Conservation (phyloP, 2,329 filamentous ascomycete species). For the Chrysosphaeria jannelii region DNA sequence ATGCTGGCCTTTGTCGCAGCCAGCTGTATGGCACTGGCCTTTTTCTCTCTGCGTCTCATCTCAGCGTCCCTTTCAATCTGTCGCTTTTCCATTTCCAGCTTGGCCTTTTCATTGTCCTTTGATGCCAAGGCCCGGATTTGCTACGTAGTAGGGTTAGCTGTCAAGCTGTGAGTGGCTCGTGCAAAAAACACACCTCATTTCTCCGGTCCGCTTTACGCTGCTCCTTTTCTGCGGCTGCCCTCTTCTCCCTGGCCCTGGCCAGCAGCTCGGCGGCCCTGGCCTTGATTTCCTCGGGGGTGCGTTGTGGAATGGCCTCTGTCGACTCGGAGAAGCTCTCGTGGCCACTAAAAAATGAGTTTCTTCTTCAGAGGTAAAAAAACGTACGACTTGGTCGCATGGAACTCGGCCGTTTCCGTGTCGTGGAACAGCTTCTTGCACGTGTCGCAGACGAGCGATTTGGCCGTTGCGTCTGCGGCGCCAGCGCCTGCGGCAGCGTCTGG, state of each 20-base stretch:
- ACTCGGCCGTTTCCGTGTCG: slow-evolving; percentile 53
- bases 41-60: too few relatives aligned
- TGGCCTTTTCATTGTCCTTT: slow-evolving; percentile 62
- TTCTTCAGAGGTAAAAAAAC: slow-evolving; percentile 6
- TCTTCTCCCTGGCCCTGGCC: slow-evolving; percentile 41
- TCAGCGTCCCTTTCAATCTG: slow-evolving; percentile 69
- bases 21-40: too few relatives aligned
- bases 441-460: slow-evolving; percentile 68
- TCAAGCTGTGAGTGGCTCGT: too few relatives aligned
- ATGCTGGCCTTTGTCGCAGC: slow-evolving; percentile 91
- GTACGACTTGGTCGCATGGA: slow-evolving; percentile 66
- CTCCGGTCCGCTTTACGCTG: slow-evolving; percentile 61
- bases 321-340: slow-evolving; percentile 84
- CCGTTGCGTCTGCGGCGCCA: slow-evolving; percentile 12
- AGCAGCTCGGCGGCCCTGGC: slow-evolving; percentile 47
- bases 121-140: slow-evolving; percentile 62
- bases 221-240: slow-evolving; percentile 30
- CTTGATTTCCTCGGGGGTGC: slow-evolving; percentile 80
- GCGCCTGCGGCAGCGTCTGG: slow-evolving; percentile 7
- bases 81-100: slow-evolving; percentile 74
- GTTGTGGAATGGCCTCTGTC: slow-evolving; percentile 64
- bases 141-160: slow-evolving; percentile 12
- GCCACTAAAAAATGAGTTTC: slow-evolving; percentile 16
- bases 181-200: slow-evolving; percentile 47
- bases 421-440: slow-evolving; percentile 84